These are phyloP conservation scores for Penicillium nordicum DNA, from an alignment of 2,329 filamentous ascomycete species.

Conservation along the genomic window DNA sequence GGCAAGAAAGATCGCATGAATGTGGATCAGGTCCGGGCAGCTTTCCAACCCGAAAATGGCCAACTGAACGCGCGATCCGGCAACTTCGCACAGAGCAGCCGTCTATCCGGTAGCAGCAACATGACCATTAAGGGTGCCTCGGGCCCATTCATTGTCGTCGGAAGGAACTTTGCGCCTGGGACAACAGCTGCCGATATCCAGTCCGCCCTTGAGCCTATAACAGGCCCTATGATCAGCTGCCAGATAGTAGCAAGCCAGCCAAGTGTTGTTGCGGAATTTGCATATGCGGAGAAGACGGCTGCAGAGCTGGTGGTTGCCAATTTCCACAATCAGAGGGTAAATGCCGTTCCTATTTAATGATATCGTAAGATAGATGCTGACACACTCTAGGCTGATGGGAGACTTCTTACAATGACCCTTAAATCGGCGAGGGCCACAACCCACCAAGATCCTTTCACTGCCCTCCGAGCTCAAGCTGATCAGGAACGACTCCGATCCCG, in stretches of 20 bases:
- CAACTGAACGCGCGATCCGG: constrained; percentile 33
- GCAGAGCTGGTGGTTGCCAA: constrained; percentile 59
- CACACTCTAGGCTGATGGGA: constrained; percentile 54
- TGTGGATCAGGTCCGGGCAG: constrained; percentile 32
- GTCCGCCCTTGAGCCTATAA: constrained; percentile 54
- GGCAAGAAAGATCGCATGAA: constrained; percentile 35
- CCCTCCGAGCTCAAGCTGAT: constrained; percentile 41
- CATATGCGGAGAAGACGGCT: constrained; percentile 52
- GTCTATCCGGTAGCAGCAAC: constrained; percentile 17
- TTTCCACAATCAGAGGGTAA: constrained; percentile 62
- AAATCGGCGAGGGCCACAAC: constrained; percentile 33
- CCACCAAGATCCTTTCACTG: constrained; percentile 29
- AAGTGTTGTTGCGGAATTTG: constrained; percentile 59
- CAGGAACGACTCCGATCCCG: constrained; percentile 36
- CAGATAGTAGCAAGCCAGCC: constrained; percentile 52
- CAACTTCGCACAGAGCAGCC: constrained; percentile 13
- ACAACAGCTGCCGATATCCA: constrained; percentile 65
- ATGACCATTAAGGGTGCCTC: constrained; percentile 56
- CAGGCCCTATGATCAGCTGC: constrained; percentile 54
- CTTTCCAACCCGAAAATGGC: constrained; percentile 28
- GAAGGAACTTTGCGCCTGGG: constrained; percentile 63
- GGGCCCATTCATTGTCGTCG: constrained; percentile 57
- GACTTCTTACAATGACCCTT: constrained; percentile 56
- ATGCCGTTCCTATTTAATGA: constrained; percentile 3
- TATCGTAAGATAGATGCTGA: constrained; percentile 13